Evolutionary conservation across 2,329 filamentous ascomycete species (phyloP), one percentile per base, ranked within the genome.

Genomic region (Talaromyces funiculosus): DNA sequence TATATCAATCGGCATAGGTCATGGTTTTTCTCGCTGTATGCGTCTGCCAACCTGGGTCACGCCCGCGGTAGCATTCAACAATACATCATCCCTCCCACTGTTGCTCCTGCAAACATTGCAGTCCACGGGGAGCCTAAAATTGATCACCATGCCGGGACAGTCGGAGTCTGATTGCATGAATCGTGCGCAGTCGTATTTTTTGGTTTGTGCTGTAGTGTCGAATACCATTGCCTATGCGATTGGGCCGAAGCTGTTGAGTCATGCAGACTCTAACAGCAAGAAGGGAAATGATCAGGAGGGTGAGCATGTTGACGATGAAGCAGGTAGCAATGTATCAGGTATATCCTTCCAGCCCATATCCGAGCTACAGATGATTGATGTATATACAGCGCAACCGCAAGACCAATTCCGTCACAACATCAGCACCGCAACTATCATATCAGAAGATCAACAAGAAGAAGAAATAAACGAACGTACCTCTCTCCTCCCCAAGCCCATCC

Each of bases 141-240:
- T 76, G 2, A 75, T 87, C 18, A 69, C 79, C 62, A 63, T 72
- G 62, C 64, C 79, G 65, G 66, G 78, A 70, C 75, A 81, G 64
- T 69, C 76, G 1, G 70, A 74, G 2, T 65, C 72, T 1, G 74
- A 75, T 3, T 83, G 83, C 0, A 75, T 88, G 12, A 79, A 82
- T 57, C 77, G 86, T 9, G 85, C 85, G 6, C 84, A 87, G 67
- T 83, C 82, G 14, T 89, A 87, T 69, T 87, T 89, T 67, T 73
- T 89, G 3, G 81, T 89, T 61, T 87, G 85, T 64, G 81, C 85
- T 3, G 87, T 86, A 59, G 77, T 88, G 9, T 81, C 80, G 43
- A 87, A 85, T 66, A 84, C 81, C 57, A 72, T 88, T 61, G 88
- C 85, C 0, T 89, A 88, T 68, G 83, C 83, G 0, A 73, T 88